Base-by-base conservation (phyloP, 345 rosid genomes). In the Firmiana major region DNA sequence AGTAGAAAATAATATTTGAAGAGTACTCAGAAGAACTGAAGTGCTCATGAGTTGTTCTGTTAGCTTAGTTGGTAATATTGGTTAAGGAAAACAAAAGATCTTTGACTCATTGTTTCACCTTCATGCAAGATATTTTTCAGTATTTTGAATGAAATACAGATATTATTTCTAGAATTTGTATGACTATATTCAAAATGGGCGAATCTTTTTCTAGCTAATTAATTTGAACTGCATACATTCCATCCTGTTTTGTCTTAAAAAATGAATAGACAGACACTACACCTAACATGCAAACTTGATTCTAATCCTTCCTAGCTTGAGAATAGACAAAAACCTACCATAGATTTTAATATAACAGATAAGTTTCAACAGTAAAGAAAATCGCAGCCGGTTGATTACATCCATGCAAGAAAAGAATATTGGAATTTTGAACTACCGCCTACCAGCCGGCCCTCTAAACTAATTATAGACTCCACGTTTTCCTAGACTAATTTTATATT, bases 361-460 rank as follows among this genome's bases (percentile, higher is more conserved):
- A 26, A 59, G 2, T 59, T 59, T 59, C 63, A 17, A 53, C 21
- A 8, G 13, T 9, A 48, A 70, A 17, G 13, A 48, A 26, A 48
- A 3, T 26, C 28, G 74, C 74, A 70, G 38, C 28, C 24, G 42
- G 22, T 26, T 24, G 34, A 16, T 70, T 49, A 26, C 40, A 31
- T 31, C 13, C 0, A 68, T 49, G 51, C 19, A 49, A 46, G 31
- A 6, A 68, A 45, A 46, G 31, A 46, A 15, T 45, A 46, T 68
- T 46, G n/a, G 57, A 68, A 46, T 13, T 68, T 46, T 69, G 58
- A 69, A 69, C 73, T 13, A 69, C 73, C 21, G 46, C 58, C 48
- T 16, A 16, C 38, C 8, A 0, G 58, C 57, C 22, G 57, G 73
- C 73, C 73, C 31, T 46, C 28, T 46, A n/a, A n/a, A n/a, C n/a